phyloP scores from a whole-genome alignment of 2,329 filamentous ascomycete species.

The Stagonosporopsis chrysanthemi region DNA sequence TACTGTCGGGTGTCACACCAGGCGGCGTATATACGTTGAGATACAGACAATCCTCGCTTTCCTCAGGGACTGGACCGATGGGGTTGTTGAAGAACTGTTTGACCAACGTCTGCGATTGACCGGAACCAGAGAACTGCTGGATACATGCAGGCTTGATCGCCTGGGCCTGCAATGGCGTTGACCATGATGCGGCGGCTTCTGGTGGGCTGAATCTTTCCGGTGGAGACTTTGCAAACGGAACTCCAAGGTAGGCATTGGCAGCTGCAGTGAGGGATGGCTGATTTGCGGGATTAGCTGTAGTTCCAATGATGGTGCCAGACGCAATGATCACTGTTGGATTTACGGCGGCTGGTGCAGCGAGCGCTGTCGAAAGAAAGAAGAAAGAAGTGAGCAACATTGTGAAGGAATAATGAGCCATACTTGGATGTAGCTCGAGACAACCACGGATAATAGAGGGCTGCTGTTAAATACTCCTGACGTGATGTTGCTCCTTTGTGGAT shows the following conservation, averaged over 20 bases:
- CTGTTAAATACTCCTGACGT: not conserved
- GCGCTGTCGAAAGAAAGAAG: not conserved
- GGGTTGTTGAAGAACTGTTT: slow-evolving; percentile 22
- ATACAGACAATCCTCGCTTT: slow-evolving; percentile 50
- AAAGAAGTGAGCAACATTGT: not conserved
- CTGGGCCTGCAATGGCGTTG: slow-evolving; percentile 19
- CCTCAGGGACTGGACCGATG: slow-evolving; percentile 20
- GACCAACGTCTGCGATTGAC: slow-evolving; percentile 16
- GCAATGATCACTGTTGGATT: slow-evolving; percentile 17
- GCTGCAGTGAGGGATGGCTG: slow-evolving; percentile 20
- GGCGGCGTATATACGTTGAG: slow-evolving; percentile 47
- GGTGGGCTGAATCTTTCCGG: slow-evolving; percentile 28
- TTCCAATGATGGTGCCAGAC: slow-evolving; percentile 19
- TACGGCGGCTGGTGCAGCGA: slow-evolving; percentile 10
- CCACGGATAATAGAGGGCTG: not conserved
- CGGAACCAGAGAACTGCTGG: slow-evolving; percentile 25
- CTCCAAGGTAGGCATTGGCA: slow-evolving; percentile 23
- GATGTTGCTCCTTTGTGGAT: not conserved
- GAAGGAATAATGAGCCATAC: not conserved
- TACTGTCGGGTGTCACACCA: slow-evolving; percentile 13
- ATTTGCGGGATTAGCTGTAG: slow-evolving; percentile 8
- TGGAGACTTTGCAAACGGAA: slow-evolving; percentile 25
- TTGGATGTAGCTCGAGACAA: not conserved
- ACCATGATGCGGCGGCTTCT: slow-evolving; percentile 22
- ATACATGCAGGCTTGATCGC: slow-evolving; percentile 26